phyloP scores from a whole-genome alignment of 2,329 filamentous ascomycete species.

The Tympanopsis confertula region DNA sequence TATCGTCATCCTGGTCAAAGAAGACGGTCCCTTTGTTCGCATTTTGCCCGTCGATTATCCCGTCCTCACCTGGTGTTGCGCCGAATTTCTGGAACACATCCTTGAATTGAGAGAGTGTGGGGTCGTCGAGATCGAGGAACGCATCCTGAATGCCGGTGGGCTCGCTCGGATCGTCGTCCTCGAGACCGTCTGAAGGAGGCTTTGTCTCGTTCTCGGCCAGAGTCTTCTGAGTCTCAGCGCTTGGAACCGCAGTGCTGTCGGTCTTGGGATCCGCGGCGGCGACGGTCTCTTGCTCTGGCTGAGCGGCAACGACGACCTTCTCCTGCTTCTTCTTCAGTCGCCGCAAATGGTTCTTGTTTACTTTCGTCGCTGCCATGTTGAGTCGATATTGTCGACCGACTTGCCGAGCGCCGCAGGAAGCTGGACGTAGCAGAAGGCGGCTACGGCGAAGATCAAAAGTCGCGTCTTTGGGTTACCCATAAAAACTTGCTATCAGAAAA shows the following conservation, averaged over 20 bases:
- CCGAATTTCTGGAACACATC: constrained; percentile 74
- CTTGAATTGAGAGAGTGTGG: constrained; percentile 74
- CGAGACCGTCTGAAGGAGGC: constrained; percentile 14
- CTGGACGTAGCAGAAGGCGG: no score
- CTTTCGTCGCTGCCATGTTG: constrained; percentile 57
- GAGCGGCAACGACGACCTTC: constrained; percentile 32
- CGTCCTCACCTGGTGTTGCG: constrained; percentile 48
- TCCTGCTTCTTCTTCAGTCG: constrained; percentile 93
- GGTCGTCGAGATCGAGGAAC: constrained; percentile 54
- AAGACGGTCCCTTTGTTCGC: constrained; percentile 71
- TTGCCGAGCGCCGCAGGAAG: no score
- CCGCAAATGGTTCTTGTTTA: constrained; percentile 88
- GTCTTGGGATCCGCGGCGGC: no score
- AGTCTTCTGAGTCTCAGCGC: constrained; percentile 3
- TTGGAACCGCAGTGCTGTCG: no score
- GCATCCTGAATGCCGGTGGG: constrained; percentile 31
- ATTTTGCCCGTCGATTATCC: constrained; percentile 51
- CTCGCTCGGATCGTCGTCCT: constrained; percentile 25
- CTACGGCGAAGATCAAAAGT: constrained; percentile 3
- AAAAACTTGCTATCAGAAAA: no score
- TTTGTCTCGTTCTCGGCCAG: constrained; percentile 4
- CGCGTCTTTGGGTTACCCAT: constrained; percentile 12
- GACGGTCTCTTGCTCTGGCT: constrained; percentile 1
- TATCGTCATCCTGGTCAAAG: constrained; percentile 73
- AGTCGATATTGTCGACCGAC: constrained; percentile 2